Evolutionary conservation across 805 yeast genomes (phyloP), one percentile per base, ranked within the genome.

Genomic region (Nakazawaea wyomingensis): DNA sequence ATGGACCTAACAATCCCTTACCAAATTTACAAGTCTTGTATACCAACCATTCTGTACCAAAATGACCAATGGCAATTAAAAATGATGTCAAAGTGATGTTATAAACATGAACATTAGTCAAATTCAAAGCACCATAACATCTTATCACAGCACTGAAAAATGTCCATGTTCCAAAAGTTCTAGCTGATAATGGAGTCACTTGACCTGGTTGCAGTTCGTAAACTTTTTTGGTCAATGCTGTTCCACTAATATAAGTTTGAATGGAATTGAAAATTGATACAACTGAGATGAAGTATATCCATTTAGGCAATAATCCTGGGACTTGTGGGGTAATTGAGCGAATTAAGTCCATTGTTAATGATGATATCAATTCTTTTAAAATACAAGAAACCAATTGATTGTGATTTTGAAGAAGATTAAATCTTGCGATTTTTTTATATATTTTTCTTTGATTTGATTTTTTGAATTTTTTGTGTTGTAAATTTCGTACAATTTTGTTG

Each of bases 131-230:
- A 44, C 95, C 96, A 60, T 85, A 88, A 50, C 82, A 72, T 58
- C 99, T 78, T 37, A 93, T 82, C 24, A 91, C 70, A 2, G 96
- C 77, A 2, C 96, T 81, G 53, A 90, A 73, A 31, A 90, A 69
- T 0, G 99, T 93, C 99, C 99, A 93, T 0, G 99, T 93, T 27
- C 99, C 99, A 61, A 93, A 93, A 0, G 99, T 91, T 55, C 99
- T 77, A n/a, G 96, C 96, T 53, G 93, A 80, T 51, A 93, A 69
- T 11, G 59, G 56, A 2, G 70, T 62, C 20, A 82, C 83, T 59
- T 84, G 76, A 5, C 57, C 50, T 13, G 90, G 88, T 36, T 74
- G 63, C 40, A 64, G 70, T 27, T 75, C 82, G 59, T 93, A 93
- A 6, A 93, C 97, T 50, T 80, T 72, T 52, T 84, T 78, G 2